Base-by-base conservation (phyloP, 805 yeast species). In the Zygotorulaspora chibaensis region DNA sequence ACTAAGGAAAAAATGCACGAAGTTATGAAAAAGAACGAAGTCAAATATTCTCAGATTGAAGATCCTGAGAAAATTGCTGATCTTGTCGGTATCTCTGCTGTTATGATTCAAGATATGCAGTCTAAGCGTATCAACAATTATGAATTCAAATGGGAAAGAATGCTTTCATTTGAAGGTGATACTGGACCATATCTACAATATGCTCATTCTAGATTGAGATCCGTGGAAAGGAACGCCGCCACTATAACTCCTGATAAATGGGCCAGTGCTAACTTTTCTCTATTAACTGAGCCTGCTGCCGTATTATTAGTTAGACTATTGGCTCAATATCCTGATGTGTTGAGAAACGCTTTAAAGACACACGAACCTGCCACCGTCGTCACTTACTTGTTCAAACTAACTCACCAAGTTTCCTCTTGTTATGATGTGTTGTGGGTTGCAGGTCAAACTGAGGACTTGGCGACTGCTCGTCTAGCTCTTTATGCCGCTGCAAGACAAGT, bases 31-130 rank as follows among this genome's bases (percentile, higher is more conserved):
- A 82, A 82, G 71, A 93, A 91, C 68, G 88, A 83, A 66, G 83
- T 75, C 55, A 93, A 93, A 70, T 93, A 89, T 64, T 83, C 91
- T 9, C 96, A 88, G 71, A 87, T 91, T 56, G 93, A 84, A 63
- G 80, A 90, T 65, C 99, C 98, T 29, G 97, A 91, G 49, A 81
- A 81, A 65, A 85, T 93, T 61, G 98, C 99, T 48, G 98, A 93
- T 68, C 76, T 88, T 59, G 83, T 93, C 49, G 99, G 99, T 66
- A 85, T 93, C 47, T 84, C 96, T 26, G 99, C 99, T 5, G 96
- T 93, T 50, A 90, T 93, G 96, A 87, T 93, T 62, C 99, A 93
- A 76, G 99, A 93, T 70, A 90, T 93, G 98, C 95, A 87, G 71
- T 82, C 96, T 50, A 93, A 93, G 74, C 84, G 99, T 70, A 79